Evolutionary conservation across 2,329 filamentous ascomycete species (phyloP).

Genomic region (Cladophialophora psammophila): DNA sequence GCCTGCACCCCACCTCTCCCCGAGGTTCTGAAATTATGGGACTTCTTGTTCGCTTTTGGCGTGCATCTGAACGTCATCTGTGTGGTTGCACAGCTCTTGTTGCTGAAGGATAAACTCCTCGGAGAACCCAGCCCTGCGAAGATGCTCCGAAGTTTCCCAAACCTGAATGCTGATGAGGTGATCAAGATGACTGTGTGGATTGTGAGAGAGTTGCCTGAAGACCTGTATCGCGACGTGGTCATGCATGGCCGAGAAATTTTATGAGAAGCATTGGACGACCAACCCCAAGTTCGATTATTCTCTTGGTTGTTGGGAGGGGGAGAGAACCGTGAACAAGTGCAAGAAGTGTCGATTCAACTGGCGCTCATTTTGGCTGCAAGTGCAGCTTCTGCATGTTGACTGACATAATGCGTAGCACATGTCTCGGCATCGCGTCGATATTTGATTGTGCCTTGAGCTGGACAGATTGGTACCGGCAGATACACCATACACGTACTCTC

Average conservation of each 20-base stretch:
- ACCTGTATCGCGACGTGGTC: constrained; percentile 89
- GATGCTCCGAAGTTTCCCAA: constrained; percentile 84
- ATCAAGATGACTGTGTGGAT: constrained; percentile 85
- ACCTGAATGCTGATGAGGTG: constrained; percentile 81
- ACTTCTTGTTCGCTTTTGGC: constrained; percentile 95
- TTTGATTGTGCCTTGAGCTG: background rate
- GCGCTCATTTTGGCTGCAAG: background rate
- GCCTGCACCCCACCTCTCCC: constrained; percentile 94
- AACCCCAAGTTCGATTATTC: background rate
- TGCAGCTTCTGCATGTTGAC: background rate
- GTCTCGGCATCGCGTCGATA: background rate
- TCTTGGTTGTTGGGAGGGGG: background rate
- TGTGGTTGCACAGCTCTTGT: constrained; percentile 91
- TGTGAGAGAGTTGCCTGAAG: constrained; percentile 86
- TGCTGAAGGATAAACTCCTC: constrained; percentile 84
- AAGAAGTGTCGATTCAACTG: background rate
- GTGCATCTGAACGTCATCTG: constrained; percentile 94
- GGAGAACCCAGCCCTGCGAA: constrained; percentile 90
- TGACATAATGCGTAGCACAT: background rate
- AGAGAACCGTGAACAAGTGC: background rate
- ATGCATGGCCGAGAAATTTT: constrained; percentile 69
- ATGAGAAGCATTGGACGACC: constrained; percentile 5
- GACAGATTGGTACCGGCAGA: background rate
- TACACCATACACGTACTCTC: background rate
- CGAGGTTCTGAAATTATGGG: constrained; percentile 92